A percentile compares a stretch with the other conserved stretches of the same genome.
phyloP scores from a whole-genome alignment of 2,329 filamentous ascomycete species.

The Zarea fungicola region DNA sequence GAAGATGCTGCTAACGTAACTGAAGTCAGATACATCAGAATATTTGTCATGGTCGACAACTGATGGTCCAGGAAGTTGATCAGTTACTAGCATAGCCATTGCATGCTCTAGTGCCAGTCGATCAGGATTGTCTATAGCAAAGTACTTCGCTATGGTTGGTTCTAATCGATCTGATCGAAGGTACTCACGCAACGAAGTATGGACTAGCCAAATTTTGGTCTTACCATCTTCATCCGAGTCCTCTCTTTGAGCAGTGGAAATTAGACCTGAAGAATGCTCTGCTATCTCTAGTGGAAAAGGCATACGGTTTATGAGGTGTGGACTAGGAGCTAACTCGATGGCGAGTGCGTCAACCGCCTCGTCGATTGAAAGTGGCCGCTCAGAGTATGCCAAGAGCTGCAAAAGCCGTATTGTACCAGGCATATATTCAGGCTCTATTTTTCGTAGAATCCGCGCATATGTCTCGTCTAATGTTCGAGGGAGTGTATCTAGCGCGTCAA shows the following conservation, averaged over 20 bases:
- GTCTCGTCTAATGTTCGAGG: slow-evolving; percentile 1
- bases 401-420: background rate
- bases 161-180: slow-evolving; percentile 5
- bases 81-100: too few species aligned
- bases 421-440: background rate
- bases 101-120: too few species aligned
- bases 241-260: background rate
- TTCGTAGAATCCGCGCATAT: background rate
- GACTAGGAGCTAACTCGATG: background rate
- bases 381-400: slow-evolving; percentile 2
- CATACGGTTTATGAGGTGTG: background rate
- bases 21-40: too few species aligned
- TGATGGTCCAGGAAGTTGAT: too few species aligned
- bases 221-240: background rate
- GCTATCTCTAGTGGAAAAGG: background rate
- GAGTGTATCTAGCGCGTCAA: background rate
- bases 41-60: too few species aligned
- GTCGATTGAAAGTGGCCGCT: slow-evolving; percentile 1
- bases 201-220: background rate
- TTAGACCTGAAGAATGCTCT: background rate
- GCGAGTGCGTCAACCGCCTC: slow-evolving; percentile 6
- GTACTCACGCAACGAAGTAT: slow-evolving; percentile 5
- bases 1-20: too few species aligned
- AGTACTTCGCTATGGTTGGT: background rate
- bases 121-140: too few species aligned